Conservation (phyloP, 2,329 filamentous ascomycete species). For the Fusarium sublunatum region DNA sequence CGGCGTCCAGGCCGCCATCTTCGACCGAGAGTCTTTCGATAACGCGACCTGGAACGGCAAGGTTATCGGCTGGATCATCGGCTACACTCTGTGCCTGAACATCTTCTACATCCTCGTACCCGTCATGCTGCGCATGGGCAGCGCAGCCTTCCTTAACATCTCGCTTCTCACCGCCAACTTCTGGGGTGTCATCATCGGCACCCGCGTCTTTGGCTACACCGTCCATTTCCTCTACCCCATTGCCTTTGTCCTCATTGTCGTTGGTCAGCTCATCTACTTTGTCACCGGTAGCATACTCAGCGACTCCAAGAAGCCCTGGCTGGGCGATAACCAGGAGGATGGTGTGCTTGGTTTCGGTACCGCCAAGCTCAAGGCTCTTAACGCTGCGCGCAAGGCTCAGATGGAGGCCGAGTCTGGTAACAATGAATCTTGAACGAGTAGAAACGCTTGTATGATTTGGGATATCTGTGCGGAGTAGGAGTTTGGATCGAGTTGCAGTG, state of each 20-base stretch:
- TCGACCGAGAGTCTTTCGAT: conserved; percentile 81
- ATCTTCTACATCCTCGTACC: conserved; percentile 92
- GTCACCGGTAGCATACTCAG: conserved; percentile 83
- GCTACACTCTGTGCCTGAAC: conserved; percentile 84
- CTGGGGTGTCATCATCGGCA: conserved; percentile 94
- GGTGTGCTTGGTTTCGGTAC: conserved; percentile 86
- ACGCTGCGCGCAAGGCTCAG: conserved; percentile 61
- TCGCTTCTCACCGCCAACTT: conserved; percentile 94
- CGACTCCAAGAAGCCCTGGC: conserved; percentile 94
- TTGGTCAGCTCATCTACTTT: conserved; percentile 90
- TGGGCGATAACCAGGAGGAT: conserved; percentile 85
- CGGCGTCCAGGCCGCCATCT: conserved; percentile 89
- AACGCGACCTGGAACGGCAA: conserved; percentile 72
- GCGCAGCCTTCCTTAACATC: conserved; percentile 96
- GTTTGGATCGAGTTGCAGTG: not conserved
- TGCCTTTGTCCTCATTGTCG: conserved; percentile 91
- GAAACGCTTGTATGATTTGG: too few species aligned
- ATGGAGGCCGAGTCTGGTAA: conserved; percentile 46
- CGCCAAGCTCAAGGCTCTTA: conserved; percentile 79
- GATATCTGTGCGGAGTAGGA: not conserved
- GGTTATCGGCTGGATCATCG: conserved; percentile 85
- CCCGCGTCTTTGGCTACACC: conserved; percentile 81
- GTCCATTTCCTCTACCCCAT: conserved; percentile 95
- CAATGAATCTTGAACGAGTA: not conserved
- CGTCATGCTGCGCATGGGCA: conserved; percentile 87